Evolutionary conservation across 2,329 filamentous ascomycete species (phyloP).

Genomic region (Trichophyton schoenleinii): DNA sequence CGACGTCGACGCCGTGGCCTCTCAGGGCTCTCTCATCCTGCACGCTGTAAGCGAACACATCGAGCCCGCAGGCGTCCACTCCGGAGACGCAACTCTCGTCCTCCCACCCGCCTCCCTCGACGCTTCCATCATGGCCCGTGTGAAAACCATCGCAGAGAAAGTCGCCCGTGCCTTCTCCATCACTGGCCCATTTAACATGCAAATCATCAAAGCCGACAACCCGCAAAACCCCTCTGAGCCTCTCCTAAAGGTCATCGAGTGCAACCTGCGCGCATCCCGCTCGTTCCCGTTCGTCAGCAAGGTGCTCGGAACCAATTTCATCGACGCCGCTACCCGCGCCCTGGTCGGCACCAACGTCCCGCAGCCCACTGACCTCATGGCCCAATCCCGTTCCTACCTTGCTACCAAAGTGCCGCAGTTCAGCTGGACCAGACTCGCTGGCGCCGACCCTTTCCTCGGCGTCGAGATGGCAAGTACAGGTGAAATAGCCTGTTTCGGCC

Average conservation of each 20-base stretch:
- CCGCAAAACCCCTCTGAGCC: slow-evolving; percentile 57
- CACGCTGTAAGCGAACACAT: slow-evolving; percentile 94
- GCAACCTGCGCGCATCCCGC: slow-evolving; percentile 90
- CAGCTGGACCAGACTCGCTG: slow-evolving; percentile 94
- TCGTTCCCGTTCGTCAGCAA: slow-evolving; percentile 98
- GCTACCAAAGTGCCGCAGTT: slow-evolving; percentile 98
- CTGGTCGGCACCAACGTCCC: slow-evolving; percentile 77
- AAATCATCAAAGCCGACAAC: slow-evolving; percentile 87
- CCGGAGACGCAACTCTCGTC: slow-evolving; percentile 88
- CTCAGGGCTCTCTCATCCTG: slow-evolving; percentile 70
- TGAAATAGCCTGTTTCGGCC: slow-evolving; percentile 98
- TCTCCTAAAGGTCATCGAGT: slow-evolving; percentile 89
- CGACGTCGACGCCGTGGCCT: slow-evolving; percentile 86
- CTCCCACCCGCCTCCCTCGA: slow-evolving; percentile 77
- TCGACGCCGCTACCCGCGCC: slow-evolving; percentile 86
- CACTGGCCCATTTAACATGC: slow-evolving; percentile 99
- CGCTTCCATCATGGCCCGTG: slow-evolving; percentile 61
- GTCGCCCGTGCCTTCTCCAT: slow-evolving; percentile 95
- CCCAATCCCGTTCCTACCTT: slow-evolving; percentile 74
- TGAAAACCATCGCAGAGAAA: slow-evolving; percentile 93
- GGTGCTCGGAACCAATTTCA: slow-evolving; percentile 92
- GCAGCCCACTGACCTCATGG: slow-evolving; percentile 77
- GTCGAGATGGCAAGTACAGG: slow-evolving; percentile 96
- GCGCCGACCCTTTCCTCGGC: slow-evolving; percentile 91
- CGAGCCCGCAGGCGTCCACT: slow-evolving; percentile 95